Evolutionary conservation across 2,329 filamentous ascomycete species (phyloP), one percentile per base, ranked within the genome.

Genomic region (Penicillium sp.): DNA sequence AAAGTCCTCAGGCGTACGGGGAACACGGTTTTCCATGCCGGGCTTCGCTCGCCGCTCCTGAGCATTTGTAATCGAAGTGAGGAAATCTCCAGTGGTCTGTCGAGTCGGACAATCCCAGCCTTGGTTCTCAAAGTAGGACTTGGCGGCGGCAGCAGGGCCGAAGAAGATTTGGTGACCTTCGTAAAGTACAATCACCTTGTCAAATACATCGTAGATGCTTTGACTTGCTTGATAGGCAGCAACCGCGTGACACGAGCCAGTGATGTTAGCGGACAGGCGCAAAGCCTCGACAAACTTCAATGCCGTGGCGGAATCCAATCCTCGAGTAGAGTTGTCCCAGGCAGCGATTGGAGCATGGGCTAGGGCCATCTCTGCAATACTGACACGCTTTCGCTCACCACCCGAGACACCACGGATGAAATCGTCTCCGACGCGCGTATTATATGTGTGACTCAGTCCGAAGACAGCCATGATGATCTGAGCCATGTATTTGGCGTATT

Each of bases 101-200:
- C 87, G 80, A 2, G 80, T 69, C 0, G 87, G 86, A 60, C 87
- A 90, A 33, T 80, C 70, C 80, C 84, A 91, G 19, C 89, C 89
- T 70, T 87, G 82, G 3, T 79, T 75, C 65, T 88, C 84, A 58
- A 92, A 91, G 73, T 83, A 91, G 0, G 66, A 68, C 60, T 82
- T 85, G 0, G 88, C 89, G 1, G 77, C 70, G 2, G 65, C 66
- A 0, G 84, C 82, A 0, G 82, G 81, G 0, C 89, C 90, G 61
- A 86, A 91, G 76, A 84, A 92, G 65, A 92, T 90, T 67, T 91
- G 82, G 0, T 85, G 81, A 0, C 89, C 89, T 62, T 90, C 86
- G 66, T 91, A 90, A 0, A 91, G 76, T 0, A 92, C 84, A 0
- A 83, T 78, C 0, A 83, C 83, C 68, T 90, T 90, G 71, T 91